Percentiles rank a stretch among this genome's conserved stretches.
Evolutionary conservation across 495 filamentous ascomycete species (phyloP).

Genomic region (Viridothelium virens): DNA sequence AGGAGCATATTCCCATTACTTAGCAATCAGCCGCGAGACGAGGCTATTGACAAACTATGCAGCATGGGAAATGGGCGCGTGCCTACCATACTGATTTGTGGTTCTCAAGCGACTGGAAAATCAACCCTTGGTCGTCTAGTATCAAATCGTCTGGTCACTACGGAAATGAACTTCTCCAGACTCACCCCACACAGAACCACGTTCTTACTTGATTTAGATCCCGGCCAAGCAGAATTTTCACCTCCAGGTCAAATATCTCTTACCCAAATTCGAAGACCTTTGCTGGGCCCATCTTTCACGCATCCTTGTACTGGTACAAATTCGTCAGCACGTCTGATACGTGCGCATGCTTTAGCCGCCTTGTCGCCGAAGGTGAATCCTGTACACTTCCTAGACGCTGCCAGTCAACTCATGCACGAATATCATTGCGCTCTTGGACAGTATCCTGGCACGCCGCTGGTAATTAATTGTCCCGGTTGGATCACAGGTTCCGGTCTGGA

Average conservation of each 20-base stretch:
- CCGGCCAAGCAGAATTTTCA: constrained; percentile 75
- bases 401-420: constrained; percentile 56
- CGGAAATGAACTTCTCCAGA: neutral
- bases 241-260: constrained; percentile 72
- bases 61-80: neutral
- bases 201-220: constrained; percentile 71
- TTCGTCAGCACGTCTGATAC: constrained; percentile 41
- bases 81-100: constrained; percentile 54
- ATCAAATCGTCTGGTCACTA: constrained; percentile 57
- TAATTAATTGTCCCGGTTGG: constrained; percentile 82
- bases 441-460: constrained; percentile 49
- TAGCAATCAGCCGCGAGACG: neutral
- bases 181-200: constrained; percentile 31
- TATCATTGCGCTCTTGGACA: constrained; percentile 46
- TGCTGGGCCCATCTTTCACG: constrained; percentile 67
- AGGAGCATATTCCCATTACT: neutral
- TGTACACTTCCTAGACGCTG: constrained; percentile 59
- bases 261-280: constrained; percentile 51
- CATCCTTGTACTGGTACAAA: constrained; percentile 47
- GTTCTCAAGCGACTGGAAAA: constrained; percentile 78
- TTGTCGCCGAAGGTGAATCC: constrained; percentile 62
- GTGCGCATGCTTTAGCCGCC: constrained; percentile 66
- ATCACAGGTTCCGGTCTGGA: constrained; percentile 68
- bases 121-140: constrained; percentile 77
- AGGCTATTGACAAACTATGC: neutral